Evolutionary conservation across 2,329 filamentous ascomycete species (phyloP).

Genomic region (Venturia nashicola): DNA sequence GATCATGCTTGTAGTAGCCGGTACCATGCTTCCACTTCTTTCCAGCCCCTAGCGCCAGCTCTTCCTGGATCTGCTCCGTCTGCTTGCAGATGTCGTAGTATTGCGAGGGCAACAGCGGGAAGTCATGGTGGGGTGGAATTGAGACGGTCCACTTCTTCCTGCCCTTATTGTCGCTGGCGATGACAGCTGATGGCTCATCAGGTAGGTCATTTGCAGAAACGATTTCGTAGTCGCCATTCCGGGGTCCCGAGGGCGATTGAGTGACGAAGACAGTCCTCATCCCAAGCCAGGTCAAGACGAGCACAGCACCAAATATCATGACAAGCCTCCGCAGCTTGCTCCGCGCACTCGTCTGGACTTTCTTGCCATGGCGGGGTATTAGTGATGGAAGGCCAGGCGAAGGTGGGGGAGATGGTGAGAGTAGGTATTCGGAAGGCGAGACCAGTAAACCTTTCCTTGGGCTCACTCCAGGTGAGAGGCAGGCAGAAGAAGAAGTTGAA

Average conservation of each 20-base stretch:
- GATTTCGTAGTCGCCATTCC: slow-evolving; percentile 49
- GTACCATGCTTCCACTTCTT: slow-evolving; percentile 30
- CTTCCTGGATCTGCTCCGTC: slow-evolving; percentile 51
- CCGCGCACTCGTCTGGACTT: slow-evolving; percentile 43
- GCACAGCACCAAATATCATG: slow-evolving; percentile 40
- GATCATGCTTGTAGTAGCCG: slow-evolving; percentile 50
- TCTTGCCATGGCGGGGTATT: slow-evolving; percentile 52
- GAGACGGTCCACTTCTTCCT: slow-evolving; percentile 60
- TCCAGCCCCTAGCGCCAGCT: slow-evolving; percentile 22
- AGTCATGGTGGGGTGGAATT: slow-evolving; percentile 54
- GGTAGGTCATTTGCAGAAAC: slow-evolving; percentile 54
- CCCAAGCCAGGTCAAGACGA: slow-evolving; percentile 40
- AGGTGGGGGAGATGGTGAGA: slow-evolving; percentile 42
- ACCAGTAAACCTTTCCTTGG: slow-evolving; percentile 1
- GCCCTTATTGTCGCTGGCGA: slow-evolving; percentile 53
- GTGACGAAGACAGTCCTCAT: slow-evolving; percentile 21
- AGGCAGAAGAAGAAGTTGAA: slow-evolving; percentile 1
- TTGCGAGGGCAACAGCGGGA: slow-evolving; percentile 53
- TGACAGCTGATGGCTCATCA: slow-evolving; percentile 58
- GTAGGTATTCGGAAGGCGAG: slow-evolving; percentile 1
- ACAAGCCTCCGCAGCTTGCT: slow-evolving; percentile 45
- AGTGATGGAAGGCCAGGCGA: slow-evolving; percentile 61
- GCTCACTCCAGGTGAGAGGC: slow-evolving; percentile 7
- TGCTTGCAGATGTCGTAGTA: slow-evolving; percentile 60
- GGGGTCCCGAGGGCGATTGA: slow-evolving; percentile 16